Evolutionary conservation across 176 grass and related monocot genomes (phyloP).

Genomic region (Musa acuminata): DNA sequence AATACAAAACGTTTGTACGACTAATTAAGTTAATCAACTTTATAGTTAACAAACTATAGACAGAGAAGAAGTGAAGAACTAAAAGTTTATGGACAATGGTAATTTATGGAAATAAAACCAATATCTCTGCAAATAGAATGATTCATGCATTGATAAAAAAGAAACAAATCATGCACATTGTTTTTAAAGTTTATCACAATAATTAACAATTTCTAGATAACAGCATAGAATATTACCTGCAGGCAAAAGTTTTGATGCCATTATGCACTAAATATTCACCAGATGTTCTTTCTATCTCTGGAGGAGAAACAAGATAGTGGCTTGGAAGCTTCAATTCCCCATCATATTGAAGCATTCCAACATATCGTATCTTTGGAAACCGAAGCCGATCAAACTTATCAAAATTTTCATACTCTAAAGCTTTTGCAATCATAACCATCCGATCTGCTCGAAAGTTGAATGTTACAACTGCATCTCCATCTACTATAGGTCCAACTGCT

Average conservation of each 20-base stretch:
- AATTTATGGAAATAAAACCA: too few relatives aligned
- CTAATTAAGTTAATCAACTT: too few relatives aligned
- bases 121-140: too few relatives aligned
- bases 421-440: slow-evolving; percentile 81
- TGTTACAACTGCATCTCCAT: slow-evolving; percentile 88
- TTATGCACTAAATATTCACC: slow-evolving; percentile 96
- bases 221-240: slow-evolving; percentile 41
- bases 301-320: slow-evolving; percentile 69
- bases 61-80: too few relatives aligned
- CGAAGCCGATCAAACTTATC: slow-evolving; percentile 74
- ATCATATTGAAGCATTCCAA: slow-evolving; percentile 91
- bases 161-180: neutral
- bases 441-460: slow-evolving; percentile 89
- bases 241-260: slow-evolving; percentile 82
- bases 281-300: slow-evolving; percentile 84
- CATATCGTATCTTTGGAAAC: slow-evolving; percentile 68
- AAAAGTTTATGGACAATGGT: too few relatives aligned
- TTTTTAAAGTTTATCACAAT: too few relatives aligned
- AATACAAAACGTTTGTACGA: too few relatives aligned
- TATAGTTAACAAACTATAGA: too few relatives aligned
- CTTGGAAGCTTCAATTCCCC: slow-evolving; percentile 74
- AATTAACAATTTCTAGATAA: too few relatives aligned
- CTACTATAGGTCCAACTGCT: slow-evolving; percentile 61
- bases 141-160: neutral
- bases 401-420: slow-evolving; percentile 73